These are phyloP conservation scores for Aspergillus chevalieri DNA, from an alignment of 2,329 filamentous ascomycete species.

Conservation along the genomic window DNA sequence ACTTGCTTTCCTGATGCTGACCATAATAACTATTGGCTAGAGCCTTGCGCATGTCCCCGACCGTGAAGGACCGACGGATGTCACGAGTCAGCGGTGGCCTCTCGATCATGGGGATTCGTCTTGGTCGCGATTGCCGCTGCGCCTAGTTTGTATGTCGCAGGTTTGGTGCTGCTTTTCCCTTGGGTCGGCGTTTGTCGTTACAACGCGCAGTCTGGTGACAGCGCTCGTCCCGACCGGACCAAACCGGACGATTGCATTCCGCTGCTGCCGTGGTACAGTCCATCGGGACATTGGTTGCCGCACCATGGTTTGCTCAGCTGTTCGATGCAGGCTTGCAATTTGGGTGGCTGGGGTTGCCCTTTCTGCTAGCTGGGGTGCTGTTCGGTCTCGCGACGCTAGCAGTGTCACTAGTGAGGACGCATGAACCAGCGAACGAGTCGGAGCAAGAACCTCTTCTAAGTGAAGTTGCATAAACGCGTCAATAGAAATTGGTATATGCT, in stretches of 20 bases:
- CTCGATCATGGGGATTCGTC: constrained; percentile 13
- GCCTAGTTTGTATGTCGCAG: constrained; percentile 9
- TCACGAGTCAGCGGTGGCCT: constrained; percentile 15
- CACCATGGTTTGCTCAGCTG: constrained; percentile 21
- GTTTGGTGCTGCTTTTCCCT: constrained; percentile 19
- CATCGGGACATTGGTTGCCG: constrained; percentile 17
- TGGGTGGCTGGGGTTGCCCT: constrained; percentile 25
- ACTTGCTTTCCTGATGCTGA: constrained; percentile 20
- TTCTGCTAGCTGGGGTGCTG: constrained; percentile 17
- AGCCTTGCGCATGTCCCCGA: constrained; percentile 15
- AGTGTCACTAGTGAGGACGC: background rate
- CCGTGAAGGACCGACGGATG: constrained; percentile 16
- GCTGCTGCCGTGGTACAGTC: constrained; percentile 18
- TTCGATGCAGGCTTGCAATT: constrained; percentile 21
- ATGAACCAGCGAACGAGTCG: background rate
- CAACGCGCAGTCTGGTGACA: constrained; percentile 21
- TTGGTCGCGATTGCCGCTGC: constrained; percentile 11
- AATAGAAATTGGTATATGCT: background rate
- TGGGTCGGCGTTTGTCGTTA: constrained; percentile 17
- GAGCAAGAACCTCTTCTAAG: background rate
- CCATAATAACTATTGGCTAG: constrained; percentile 10
- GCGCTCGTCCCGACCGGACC: constrained; percentile 17
- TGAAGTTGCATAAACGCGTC: background rate
- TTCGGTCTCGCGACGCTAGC: constrained; percentile 10
- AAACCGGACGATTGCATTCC: constrained; percentile 24